Evolutionary conservation across 495 filamentous ascomycete genomes (phyloP).

Genomic region (Hypoxylon rickii): DNA sequence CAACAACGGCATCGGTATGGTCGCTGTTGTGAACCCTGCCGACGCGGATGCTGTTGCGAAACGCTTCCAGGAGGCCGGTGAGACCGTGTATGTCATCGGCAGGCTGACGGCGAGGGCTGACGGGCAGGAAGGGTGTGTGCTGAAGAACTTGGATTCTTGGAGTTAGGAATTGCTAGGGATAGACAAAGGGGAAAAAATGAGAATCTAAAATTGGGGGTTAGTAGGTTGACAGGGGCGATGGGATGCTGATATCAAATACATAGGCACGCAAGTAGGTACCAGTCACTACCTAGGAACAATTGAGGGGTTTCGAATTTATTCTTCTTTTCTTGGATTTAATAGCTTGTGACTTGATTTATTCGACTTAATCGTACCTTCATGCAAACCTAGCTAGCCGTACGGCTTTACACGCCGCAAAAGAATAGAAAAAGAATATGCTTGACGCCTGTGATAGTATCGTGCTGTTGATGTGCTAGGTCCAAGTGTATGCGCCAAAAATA

Average conservation of each 20-base stretch:
- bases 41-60: conserved; percentile 57
- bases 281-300: no score
- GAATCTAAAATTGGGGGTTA: no score
- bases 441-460: not conserved
- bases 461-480: not conserved
- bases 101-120: conserved; percentile 58
- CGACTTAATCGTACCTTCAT: conserved; percentile 16
- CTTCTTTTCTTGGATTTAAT: no score
- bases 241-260: no score
- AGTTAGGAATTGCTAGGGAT: conserved; percentile 17
- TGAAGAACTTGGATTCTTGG: conserved; percentile 77
- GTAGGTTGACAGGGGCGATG: no score
- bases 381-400: no score
- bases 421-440: conserved; percentile 1
- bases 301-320: no score
- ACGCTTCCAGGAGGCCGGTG: conserved; percentile 66
- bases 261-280: no score
- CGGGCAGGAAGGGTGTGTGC: conserved; percentile 65
- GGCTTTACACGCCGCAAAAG: no score
- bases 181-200: conserved; percentile 56
- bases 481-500: not conserved
- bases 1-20: conserved; percentile 94
- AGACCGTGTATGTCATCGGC: conserved; percentile 79
- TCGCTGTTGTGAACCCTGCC: conserved; percentile 70
- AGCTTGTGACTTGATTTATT: conserved; percentile 18